Evolutionary conservation across 352 stramenopile species (phyloP).

Genomic region (Phytophthora fragariae): DNA sequence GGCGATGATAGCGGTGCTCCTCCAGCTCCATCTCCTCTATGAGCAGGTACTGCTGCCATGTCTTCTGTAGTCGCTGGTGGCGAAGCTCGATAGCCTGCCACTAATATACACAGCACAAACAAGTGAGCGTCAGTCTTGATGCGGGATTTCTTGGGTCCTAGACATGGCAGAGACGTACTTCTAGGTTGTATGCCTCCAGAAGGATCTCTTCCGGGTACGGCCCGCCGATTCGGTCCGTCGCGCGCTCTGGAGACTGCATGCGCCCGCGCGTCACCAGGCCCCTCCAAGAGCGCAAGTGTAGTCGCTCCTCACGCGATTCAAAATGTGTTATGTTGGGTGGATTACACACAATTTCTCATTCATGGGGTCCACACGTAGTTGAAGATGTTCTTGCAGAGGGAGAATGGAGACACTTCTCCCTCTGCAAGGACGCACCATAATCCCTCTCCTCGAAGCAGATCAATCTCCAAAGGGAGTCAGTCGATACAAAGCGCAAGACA

Average conservation of each 20-base stretch:
- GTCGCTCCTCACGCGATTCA: slow-evolving; percentile 16
- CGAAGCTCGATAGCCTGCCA: slow-evolving; percentile 73
- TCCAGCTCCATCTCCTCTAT: slow-evolving; percentile 63
- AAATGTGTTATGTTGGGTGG: slow-evolving; percentile 17
- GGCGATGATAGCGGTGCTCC: slow-evolving; percentile 46
- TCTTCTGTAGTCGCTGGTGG: slow-evolving; percentile 61
- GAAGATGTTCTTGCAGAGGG: slow-evolving; percentile 53
- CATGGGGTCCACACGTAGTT: slow-evolving; percentile 28
- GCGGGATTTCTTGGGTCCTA: neutral
- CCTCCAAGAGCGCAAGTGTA: slow-evolving; percentile 2
- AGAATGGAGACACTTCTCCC: slow-evolving; percentile 36
- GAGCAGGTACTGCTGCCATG: slow-evolving; percentile 59
- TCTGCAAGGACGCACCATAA: slow-evolving; percentile 25
- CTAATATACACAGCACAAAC: slow-evolving; percentile 32
- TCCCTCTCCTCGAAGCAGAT: slow-evolving; percentile 7
- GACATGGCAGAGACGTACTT: slow-evolving; percentile 41
- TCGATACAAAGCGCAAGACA: slow-evolving; percentile 35
- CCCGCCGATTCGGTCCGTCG: slow-evolving; percentile 12
- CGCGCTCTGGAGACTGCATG: slow-evolving; percentile 40
- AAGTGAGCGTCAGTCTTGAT: slow-evolving; percentile 1
- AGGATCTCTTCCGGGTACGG: slow-evolving; percentile 59
- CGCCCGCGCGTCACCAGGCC: slow-evolving; percentile 4
- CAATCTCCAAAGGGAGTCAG: slow-evolving; percentile 34
- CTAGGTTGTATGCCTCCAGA: slow-evolving; percentile 66
- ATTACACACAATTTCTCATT: slow-evolving; percentile 6